Conservation (phyloP, 371 early-diverging fungal genomes). For the Smittium mucronatum region DNA sequence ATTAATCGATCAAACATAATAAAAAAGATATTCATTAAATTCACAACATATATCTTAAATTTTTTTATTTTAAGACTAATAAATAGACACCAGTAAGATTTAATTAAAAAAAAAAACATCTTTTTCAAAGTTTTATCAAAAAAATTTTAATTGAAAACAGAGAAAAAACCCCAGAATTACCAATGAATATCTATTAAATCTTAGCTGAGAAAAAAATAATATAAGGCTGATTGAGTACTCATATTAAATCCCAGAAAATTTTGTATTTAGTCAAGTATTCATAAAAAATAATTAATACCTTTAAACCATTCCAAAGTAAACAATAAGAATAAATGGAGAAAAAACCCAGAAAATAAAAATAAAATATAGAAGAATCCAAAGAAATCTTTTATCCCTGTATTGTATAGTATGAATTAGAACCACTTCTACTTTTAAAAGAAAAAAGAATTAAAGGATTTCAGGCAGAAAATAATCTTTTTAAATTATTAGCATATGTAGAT, state of each 20-base stretch:
- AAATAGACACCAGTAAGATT: neutral
- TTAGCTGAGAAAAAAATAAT: conserved; percentile 5
- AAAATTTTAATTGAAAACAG: neutral
- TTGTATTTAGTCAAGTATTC: neutral
- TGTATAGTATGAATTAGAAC: conserved; percentile 14
- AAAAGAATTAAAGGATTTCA: neutral
- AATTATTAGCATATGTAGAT: conserved; percentile 13
- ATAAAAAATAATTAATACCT: neutral
- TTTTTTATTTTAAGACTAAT: neutral
- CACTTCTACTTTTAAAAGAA: conserved; percentile 9
- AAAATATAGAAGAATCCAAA: conserved; percentile 9
- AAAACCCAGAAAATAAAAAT: conserved; percentile 3
- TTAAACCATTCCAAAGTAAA: neutral
- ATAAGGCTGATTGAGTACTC: neutral
- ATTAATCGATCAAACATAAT: conserved; percentile 14
- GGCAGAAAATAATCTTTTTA: neutral
- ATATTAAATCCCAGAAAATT: neutral
- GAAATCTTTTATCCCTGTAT: conserved; percentile 13
- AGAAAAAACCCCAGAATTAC: neutral
- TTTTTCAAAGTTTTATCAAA: neutral
- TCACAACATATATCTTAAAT: conserved; percentile 2
- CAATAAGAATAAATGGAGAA: neutral
- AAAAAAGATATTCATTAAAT: conserved; percentile 9
- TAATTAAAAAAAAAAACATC: neutral
- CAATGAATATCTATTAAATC: neutral